Conservation (phyloP, 2,329 filamentous ascomycete species). For the Aspergillus spinulosporus region DNA sequence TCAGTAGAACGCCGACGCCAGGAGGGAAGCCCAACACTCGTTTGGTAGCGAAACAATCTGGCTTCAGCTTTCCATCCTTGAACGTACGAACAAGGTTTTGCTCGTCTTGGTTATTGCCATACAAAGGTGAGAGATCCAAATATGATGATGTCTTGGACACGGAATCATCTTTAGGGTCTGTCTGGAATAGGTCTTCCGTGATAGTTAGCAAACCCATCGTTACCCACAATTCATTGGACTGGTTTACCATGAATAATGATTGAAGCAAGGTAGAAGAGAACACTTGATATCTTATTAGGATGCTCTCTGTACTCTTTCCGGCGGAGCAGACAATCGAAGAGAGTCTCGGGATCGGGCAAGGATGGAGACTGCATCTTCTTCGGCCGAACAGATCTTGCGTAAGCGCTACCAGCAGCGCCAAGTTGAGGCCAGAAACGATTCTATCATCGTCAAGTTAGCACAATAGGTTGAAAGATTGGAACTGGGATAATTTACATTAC, state of each 20-base stretch:
- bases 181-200: constrained; percentile 62
- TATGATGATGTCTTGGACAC: constrained; percentile 71
- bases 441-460: constrained; percentile 39
- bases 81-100: constrained; percentile 64
- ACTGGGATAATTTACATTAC: constrained; percentile 38
- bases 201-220: constrained; percentile 20
- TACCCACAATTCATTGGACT: not conserved
- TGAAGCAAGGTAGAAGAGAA: constrained; percentile 73
- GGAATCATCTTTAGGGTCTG: constrained; percentile 62
- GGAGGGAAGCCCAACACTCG: constrained; percentile 66
- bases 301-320: constrained; percentile 64
- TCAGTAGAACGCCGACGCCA: constrained; percentile 66
- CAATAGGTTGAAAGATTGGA: constrained; percentile 10
- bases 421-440: constrained; percentile 64
- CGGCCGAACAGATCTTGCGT: constrained; percentile 66
- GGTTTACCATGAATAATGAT: constrained; percentile 60
- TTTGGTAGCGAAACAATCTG: constrained; percentile 68
- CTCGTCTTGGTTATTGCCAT: constrained; percentile 65
- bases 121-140: constrained; percentile 70
- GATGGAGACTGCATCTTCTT: constrained; percentile 58
- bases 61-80: constrained; percentile 67
- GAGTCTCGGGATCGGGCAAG: constrained; percentile 63
- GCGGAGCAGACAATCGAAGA: constrained; percentile 69
- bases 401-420: constrained; percentile 65
- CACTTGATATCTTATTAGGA: constrained; percentile 70